A percentile compares a stretch with the other conserved stretches of the same genome.
These are phyloP conservation scores for Remersonia thermophila DNA, from an alignment of 2,329 filamentous ascomycete genomes.

Conservation along the genomic window DNA sequence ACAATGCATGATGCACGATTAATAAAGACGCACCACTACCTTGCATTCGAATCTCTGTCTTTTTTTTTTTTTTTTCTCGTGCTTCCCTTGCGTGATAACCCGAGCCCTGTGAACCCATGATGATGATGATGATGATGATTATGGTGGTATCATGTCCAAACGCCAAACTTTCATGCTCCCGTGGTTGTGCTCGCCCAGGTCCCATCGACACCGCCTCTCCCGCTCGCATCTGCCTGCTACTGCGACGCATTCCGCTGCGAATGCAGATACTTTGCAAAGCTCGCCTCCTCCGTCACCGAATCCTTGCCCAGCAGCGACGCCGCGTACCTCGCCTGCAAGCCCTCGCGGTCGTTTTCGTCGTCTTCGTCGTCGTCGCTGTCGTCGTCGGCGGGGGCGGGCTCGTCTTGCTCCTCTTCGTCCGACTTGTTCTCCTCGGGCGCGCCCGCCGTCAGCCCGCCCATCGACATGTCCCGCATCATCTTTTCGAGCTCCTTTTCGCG, in stretches of 20 bases:
- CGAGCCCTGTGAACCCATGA: neutral
- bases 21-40: too few relatives aligned
- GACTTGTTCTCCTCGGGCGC: conserved; percentile 23
- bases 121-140: too few relatives aligned
- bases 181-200: conserved; percentile 6
- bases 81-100: neutral
- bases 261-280: conserved; percentile 49
- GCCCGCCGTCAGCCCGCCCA: conserved; percentile 22
- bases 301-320: conserved; percentile 53
- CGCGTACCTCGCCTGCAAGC: conserved; percentile 64
- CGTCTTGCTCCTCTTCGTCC: conserved; percentile 30
- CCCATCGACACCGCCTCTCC: neutral
- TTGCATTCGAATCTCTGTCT: too few relatives aligned
- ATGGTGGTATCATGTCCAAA: conserved; percentile 19
- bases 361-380: conserved; percentile 48
- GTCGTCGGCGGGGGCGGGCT: conserved; percentile 36
- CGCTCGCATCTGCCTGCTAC: too few relatives aligned
- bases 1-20: too few relatives aligned
- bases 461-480: conserved; percentile 85
- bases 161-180: conserved; percentile 14
- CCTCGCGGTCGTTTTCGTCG: conserved; percentile 49
- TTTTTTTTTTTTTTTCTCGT: conserved; percentile 2
- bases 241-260: conserved; percentile 22
- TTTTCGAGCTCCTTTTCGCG: conserved; percentile 76
- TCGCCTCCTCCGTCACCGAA: conserved; percentile 41